Evolutionary conservation across 768 basidiomycete genomes (phyloP), one percentile per base, ranked within the genome.

Genomic region (Gymnopilus junonius): DNA sequence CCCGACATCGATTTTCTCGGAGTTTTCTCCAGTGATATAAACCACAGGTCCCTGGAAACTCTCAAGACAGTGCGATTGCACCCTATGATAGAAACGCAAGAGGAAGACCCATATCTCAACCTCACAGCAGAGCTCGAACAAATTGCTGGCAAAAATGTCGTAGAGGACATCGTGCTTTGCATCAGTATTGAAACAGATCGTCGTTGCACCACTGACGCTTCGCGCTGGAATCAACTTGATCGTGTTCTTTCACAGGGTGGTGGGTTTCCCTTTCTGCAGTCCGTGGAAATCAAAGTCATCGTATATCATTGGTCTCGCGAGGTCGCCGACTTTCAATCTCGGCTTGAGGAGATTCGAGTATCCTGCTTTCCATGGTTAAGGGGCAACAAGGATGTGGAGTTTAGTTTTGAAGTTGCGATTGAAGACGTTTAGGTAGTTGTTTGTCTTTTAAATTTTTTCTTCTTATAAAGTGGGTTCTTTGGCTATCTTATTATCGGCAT

Each of bases 361-460:
- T 39, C 35, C 39, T 58, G 32, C 4, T 67, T 67, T 45, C 57
- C 35, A 4, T 37, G 37, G 29, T 25, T 64, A 11, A 37, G 25
- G 35, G 40, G 12, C 29, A 53, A 59, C 21, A 7, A 58, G 34
- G 20, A 62, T 17, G 12, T 62, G 8, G 45, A 59, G 4, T 62
- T 67, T 42, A n/a, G 17, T 15, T 67, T 62, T 40, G 40, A 53
- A 8, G 59, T 67, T 21, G 27, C 25, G 32, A 37, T 58, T 8
- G 32, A 56, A 10, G 60, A 64, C 20, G 31, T 61, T 4, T 58
- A 63, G 40, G 3, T 11, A 39, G 29, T 27, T 53, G 31, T 34
- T 17, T 17, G 10, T 39, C 5, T 6, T 2, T 8, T 15, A 32
- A 34, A 12, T 32, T 29, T 20, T 43, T 17, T 23, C 25, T 39